phyloP scores from a whole-genome alignment of 352 stramenopile species.

The Globisporangium camurandrum region DNA sequence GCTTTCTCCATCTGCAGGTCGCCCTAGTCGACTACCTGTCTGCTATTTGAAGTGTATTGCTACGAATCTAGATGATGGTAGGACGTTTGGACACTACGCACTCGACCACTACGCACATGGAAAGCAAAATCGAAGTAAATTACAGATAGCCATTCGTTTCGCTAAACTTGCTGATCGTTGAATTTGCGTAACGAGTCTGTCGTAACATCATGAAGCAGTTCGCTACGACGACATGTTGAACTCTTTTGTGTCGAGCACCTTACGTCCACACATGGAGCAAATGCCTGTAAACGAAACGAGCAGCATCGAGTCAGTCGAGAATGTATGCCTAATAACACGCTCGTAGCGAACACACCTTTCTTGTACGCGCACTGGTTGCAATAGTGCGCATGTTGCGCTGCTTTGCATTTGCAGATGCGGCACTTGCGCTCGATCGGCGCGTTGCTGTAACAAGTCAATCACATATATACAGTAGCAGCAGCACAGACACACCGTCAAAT shows the following conservation, averaged over 20 bases:
- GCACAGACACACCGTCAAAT: background rate
- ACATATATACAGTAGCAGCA: constrained; percentile 1
- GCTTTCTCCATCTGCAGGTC: no score
- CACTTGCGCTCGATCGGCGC: constrained; percentile 44
- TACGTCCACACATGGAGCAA: constrained; percentile 61
- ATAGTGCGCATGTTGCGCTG: constrained; percentile 49
- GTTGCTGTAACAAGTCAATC: constrained; percentile 18
- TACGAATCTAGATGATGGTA: no score
- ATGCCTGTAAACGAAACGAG: constrained; percentile 22
- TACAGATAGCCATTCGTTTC: no score
- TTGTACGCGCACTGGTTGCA: constrained; percentile 76
- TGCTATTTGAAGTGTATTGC: no score
- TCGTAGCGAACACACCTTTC: constrained; percentile 51
- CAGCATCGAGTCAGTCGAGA: background rate
- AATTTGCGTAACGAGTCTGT: no score
- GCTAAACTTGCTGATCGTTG: no score
- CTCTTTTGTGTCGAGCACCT: constrained; percentile 53
- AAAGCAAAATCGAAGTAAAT: no score
- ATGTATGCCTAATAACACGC: background rate
- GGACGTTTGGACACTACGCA: no score
- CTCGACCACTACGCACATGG: no score
- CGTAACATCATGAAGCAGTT: no score
- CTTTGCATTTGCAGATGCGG: constrained; percentile 57
- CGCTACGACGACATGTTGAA: constrained; percentile 50
- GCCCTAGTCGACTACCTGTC: no score